These are phyloP conservation scores for Bacidia gigantensis DNA, from an alignment of 495 filamentous ascomycete species.

Conservation along the genomic window DNA sequence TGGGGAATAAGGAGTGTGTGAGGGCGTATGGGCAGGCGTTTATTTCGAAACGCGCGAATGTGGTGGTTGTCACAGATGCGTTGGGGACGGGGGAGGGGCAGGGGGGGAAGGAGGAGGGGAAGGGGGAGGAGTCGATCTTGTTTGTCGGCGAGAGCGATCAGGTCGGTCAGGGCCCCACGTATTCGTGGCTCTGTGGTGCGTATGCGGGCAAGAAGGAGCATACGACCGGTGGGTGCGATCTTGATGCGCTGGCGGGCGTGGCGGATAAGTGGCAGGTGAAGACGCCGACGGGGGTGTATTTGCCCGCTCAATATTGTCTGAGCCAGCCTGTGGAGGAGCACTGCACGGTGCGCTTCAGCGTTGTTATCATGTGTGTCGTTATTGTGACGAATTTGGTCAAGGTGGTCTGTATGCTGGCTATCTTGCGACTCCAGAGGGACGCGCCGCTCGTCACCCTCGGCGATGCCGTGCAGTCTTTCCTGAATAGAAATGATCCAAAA, in stretches of 20 bases:
- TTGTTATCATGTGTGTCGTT: conserved; percentile 28
- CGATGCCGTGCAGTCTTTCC: conserved; percentile 35
- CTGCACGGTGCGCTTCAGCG: conserved; percentile 31
- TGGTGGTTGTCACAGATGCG: not conserved
- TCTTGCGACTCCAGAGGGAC: conserved; percentile 15
- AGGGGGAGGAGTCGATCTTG: not conserved
- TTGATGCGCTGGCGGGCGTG: not conserved
- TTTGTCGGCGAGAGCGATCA: conserved; percentile 17
- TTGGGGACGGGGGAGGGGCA: no score
- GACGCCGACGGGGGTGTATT: not conserved
- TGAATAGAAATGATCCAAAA: conserved; percentile 26
- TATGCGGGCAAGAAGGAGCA: not conserved
- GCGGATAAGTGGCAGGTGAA: not conserved
- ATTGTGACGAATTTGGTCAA: conserved; percentile 26
- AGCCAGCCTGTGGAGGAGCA: conserved; percentile 17
- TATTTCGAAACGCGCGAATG: not conserved
- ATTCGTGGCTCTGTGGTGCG: not conserved
- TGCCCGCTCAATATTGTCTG: conserved; percentile 25
- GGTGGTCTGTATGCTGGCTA: conserved; percentile 17
- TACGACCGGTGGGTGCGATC: not conserved
- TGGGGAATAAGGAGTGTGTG: conserved; percentile 3
- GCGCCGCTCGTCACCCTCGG: conserved; percentile 34
- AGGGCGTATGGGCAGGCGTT: conserved; percentile 1
- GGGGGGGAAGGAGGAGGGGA: no score
- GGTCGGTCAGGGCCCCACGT: conserved; percentile 11